A percentile compares a stretch with the other conserved stretches of the same genome.
phyloP scores from a whole-genome alignment of 768 basidiomycete genomes.

The Sarcomyxa edulis region DNA sequence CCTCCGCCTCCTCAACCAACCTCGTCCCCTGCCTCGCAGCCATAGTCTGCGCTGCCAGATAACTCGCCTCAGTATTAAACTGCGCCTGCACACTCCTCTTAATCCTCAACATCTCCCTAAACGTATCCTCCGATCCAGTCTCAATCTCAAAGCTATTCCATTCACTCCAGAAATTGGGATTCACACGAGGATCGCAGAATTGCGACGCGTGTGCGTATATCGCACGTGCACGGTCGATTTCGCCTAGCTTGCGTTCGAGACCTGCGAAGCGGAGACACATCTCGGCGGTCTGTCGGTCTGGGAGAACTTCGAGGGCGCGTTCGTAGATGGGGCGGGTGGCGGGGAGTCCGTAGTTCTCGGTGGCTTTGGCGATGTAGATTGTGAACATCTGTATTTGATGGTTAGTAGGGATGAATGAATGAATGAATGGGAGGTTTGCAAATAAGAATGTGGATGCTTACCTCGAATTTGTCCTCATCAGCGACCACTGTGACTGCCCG shows the following conservation, averaged over 20 bases:
- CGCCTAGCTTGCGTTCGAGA: constrained; percentile 95
- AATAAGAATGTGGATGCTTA: constrained; percentile 26
- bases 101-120: constrained; percentile 92
- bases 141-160: constrained; percentile 99
- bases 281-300: constrained; percentile 91
- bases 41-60: constrained; percentile 86
- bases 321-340: constrained; percentile 97
- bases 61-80: constrained; percentile 96
- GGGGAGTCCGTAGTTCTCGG: constrained; percentile 91
- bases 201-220: constrained; percentile 98
- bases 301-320: constrained; percentile 87
- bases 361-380: constrained; percentile 96
- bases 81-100: constrained; percentile 98
- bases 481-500: constrained; percentile 84
- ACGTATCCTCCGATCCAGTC: constrained; percentile 97
- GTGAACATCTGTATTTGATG: constrained; percentile 80
- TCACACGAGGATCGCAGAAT: constrained; percentile 93
- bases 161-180: constrained; percentile 91
- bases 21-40: constrained; percentile 58
- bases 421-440: constrained; percentile 5
- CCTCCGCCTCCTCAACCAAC: constrained; percentile 37
- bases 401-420: neutral
- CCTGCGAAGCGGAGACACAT: constrained; percentile 97
- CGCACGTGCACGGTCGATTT: constrained; percentile 95
- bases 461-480: constrained; percentile 93